A percentile compares a stretch with the other conserved stretches of the same genome.
phyloP scores from a whole-genome alignment of 495 filamentous ascomycete species.

The Xylaria castorea region DNA sequence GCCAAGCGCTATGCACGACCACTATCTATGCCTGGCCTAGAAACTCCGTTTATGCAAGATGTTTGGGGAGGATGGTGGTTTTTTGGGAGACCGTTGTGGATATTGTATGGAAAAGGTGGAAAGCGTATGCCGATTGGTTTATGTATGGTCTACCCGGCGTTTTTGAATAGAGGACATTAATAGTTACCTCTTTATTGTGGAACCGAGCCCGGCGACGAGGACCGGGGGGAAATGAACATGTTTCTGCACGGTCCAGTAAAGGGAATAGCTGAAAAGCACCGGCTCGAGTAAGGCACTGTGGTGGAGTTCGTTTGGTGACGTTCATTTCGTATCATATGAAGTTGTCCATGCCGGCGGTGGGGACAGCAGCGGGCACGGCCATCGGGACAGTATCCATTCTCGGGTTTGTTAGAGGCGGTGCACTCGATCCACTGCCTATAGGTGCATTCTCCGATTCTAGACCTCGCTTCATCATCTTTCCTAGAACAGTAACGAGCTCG shows the following conservation, averaged over 20 bases:
- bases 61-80: background rate
- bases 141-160: background rate
- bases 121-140: background rate
- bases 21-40: slow-evolving; percentile 17
- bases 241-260: background rate
- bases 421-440: slow-evolving; percentile 28
- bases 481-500: slow-evolving; percentile 73
- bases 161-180: background rate
- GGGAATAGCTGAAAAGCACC: background rate
- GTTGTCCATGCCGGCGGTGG: slow-evolving; percentile 40
- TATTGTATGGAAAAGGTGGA: background rate
- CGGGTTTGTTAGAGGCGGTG: slow-evolving; percentile 17
- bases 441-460: slow-evolving; percentile 42
- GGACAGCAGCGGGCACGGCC: slow-evolving; percentile 23
- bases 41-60: slow-evolving; percentile 24
- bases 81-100: background rate
- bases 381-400: slow-evolving; percentile 27
- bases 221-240: background rate
- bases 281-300: background rate
- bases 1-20: slow-evolving; percentile 18
- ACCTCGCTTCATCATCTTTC: slow-evolving; percentile 79
- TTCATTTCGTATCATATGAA: slow-evolving; percentile 33
- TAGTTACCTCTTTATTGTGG: background rate
- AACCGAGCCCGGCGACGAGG: background rate
- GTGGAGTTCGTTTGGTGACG: background rate